Conservation (phyloP, 495 filamentous ascomycete genomes). For the Durotheca rogersii region DNA sequence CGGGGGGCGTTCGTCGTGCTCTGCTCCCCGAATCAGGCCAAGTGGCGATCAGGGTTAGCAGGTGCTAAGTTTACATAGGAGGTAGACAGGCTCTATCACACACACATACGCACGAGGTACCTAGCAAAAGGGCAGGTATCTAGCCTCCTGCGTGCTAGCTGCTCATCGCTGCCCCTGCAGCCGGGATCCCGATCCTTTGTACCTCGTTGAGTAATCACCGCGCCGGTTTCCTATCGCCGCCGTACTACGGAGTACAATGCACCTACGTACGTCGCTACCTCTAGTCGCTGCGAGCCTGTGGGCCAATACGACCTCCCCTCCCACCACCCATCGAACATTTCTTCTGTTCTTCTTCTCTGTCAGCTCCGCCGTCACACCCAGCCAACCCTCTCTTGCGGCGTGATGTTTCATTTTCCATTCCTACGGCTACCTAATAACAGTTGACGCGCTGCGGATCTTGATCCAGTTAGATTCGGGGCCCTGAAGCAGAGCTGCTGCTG, state of each 20-base stretch:
- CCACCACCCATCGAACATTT: constrained; percentile 25
- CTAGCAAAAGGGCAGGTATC: too few species aligned
- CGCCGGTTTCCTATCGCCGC: constrained; percentile 3
- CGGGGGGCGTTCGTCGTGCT: constrained; percentile 25
- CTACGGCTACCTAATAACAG: constrained; percentile 19
- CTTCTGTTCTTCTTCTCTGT: constrained; percentile 24
- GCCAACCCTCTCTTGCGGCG: constrained; percentile 16
- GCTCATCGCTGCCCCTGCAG: too few species aligned
- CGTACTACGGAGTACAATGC: too few species aligned
- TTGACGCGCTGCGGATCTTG: constrained; percentile 26
- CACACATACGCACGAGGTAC: too few species aligned
- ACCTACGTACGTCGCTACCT: too few species aligned
- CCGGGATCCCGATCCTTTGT: constrained; percentile 26
- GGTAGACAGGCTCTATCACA: too few species aligned
- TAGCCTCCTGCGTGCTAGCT: too few species aligned
- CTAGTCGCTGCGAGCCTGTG: constrained; percentile 5
- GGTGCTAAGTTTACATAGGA: too few species aligned
- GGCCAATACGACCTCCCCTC: constrained; percentile 10
- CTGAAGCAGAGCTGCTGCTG: too few species aligned
- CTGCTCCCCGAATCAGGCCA: constrained; percentile 27
- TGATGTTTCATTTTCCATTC: constrained; percentile 25
- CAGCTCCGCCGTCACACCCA: constrained; percentile 23
- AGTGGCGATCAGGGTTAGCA: too few species aligned
- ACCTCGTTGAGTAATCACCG: constrained; percentile 15
- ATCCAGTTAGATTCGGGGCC: constrained; percentile 21